phyloP scores from a whole-genome alignment of 2,329 filamentous ascomycete genomes.

The Botrytis galanthina region DNA sequence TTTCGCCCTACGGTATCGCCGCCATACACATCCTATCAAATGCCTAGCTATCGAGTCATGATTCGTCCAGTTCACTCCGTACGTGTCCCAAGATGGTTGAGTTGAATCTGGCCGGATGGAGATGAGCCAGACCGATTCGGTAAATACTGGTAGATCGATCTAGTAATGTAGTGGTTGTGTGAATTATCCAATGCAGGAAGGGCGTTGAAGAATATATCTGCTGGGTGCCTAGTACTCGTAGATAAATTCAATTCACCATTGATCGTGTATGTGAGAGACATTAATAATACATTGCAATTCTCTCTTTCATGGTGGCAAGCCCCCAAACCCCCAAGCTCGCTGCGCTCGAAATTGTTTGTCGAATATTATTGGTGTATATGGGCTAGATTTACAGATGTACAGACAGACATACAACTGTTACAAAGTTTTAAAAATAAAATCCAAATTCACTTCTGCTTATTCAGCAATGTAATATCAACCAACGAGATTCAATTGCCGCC shows the following conservation, averaged over 20 bases:
- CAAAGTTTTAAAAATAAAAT: not conserved
- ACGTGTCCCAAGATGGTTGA: not conserved
- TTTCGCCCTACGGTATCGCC: not conserved
- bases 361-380: not conserved
- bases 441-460: not conserved
- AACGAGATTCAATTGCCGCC: not conserved
- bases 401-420: not conserved
- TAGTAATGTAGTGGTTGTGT: not conserved
- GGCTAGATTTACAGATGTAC: not conserved
- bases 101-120: not conserved
- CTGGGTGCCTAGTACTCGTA: not conserved
- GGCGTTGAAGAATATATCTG: not conserved
- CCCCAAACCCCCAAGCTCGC: slow-evolving; percentile 8
- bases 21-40: not conserved
- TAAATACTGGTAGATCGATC: not conserved
- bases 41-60: not conserved
- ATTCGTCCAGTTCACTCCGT: not conserved
- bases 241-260: not conserved
- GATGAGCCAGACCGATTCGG: not conserved
- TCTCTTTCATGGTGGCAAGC: not conserved
- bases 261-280: not conserved
- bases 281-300: not conserved
- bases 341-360: not conserved
- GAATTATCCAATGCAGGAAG: not conserved
- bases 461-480: not conserved